Conservation (phyloP, 1,284 basidiomycete species). For the Agroathelia rolfsii region DNA sequence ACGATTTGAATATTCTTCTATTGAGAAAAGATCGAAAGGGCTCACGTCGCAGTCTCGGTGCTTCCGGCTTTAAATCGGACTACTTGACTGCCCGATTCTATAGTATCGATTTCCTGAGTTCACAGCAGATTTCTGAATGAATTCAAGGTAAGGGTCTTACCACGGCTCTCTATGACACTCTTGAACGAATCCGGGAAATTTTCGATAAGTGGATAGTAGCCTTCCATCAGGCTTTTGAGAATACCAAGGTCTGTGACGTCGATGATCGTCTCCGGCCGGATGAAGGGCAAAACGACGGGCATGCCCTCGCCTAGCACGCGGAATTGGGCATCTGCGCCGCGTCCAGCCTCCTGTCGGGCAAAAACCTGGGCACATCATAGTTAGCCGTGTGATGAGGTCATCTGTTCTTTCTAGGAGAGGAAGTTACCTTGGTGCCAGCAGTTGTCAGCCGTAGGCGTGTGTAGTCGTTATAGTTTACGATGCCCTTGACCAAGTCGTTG, state of each 20-base stretch:
- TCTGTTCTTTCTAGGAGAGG: constrained; percentile 48
- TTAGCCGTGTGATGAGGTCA: no score
- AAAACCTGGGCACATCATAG: no score
- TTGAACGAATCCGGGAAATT: constrained; percentile 55
- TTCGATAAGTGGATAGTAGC: constrained; percentile 69
- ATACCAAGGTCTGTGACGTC: constrained; percentile 46
- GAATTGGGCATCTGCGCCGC: constrained; percentile 52
- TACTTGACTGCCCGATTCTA: constrained; percentile 67
- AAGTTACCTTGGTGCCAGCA: constrained; percentile 89
- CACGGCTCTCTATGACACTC: constrained; percentile 33
- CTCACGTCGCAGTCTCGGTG: constrained; percentile 45
- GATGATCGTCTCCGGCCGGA: constrained; percentile 58
- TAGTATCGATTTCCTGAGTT: no score
- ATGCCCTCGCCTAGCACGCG: constrained; percentile 82
- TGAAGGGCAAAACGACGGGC: constrained; percentile 72
- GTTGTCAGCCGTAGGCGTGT: constrained; percentile 80
- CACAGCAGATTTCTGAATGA: background rate
- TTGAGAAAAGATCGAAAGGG: constrained; percentile 8
- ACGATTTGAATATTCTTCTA: constrained; percentile 7
- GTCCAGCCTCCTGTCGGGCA: constrained; percentile 54
- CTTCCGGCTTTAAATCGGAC: constrained; percentile 54
- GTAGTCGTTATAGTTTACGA: constrained; percentile 81
- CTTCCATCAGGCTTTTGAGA: constrained; percentile 59
- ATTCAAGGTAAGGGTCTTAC: constrained; percentile 28
- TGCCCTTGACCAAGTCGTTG: constrained; percentile 73